A percentile compares a stretch with the other conserved stretches of the same genome.
These are phyloP conservation scores for Colletotrichum horii DNA, from an alignment of 2,329 filamentous ascomycete species.

Conservation along the genomic window DNA sequence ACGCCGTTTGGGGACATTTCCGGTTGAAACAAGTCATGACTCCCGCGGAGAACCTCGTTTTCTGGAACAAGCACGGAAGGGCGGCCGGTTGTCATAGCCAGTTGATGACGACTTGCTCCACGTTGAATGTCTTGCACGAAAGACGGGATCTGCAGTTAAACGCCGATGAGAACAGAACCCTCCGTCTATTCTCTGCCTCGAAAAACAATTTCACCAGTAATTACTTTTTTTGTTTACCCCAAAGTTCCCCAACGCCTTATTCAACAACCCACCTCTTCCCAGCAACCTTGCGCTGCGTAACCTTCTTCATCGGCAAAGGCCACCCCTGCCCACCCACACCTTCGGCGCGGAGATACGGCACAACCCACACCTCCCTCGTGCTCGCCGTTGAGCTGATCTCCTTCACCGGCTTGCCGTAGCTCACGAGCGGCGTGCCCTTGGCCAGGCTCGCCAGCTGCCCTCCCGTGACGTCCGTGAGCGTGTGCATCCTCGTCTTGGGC, in stretches of 20 bases:
- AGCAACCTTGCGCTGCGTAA: conserved; percentile 76
- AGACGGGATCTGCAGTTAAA: background rate
- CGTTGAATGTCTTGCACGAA: background rate
- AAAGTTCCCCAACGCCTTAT: conserved; percentile 26
- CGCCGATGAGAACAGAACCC: background rate
- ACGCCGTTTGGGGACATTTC: background rate
- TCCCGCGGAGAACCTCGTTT: background rate
- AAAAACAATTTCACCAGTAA: background rate
- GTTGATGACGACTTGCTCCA: background rate
- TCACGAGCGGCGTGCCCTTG: conserved; percentile 82
- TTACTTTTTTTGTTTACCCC: background rate
- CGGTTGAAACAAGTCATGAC: background rate
- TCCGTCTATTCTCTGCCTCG: background rate
- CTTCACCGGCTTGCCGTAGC: conserved; percentile 90
- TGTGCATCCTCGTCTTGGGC: conserved; percentile 84
- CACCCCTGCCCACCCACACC: conserved; percentile 73
- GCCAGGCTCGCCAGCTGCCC: conserved; percentile 79
- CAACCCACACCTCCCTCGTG: conserved; percentile 80
- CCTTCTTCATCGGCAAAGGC: conserved; percentile 85
- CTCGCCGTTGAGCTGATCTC: conserved; percentile 62
- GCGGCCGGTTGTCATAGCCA: background rate
- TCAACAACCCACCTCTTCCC: conserved; percentile 79
- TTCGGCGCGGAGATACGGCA: conserved; percentile 77
- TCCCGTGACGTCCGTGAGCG: conserved; percentile 79
- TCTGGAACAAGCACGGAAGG: background rate